A percentile compares a stretch with the other conserved stretches of the same genome.
These are phyloP conservation scores for Phytopythium cucurbitacearum DNA, from an alignment of 352 stramenopile species.

Conservation along the genomic window DNA sequence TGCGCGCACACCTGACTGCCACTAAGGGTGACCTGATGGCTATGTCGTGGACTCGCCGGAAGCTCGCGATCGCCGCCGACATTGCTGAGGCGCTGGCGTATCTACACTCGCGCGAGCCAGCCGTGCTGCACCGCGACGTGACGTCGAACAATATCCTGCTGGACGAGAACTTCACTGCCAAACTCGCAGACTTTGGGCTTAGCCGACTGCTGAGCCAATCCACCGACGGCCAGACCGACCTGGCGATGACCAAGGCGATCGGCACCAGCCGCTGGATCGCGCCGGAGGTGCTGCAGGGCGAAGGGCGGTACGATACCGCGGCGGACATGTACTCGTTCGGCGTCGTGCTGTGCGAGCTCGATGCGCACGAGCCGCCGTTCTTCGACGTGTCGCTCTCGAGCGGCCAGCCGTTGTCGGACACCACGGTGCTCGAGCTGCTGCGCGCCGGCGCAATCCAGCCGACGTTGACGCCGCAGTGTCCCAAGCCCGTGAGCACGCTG, in stretches of 20 bases:
- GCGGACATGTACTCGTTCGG: conserved; percentile 76
- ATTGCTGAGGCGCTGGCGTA: conserved; percentile 62
- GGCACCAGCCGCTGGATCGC: conserved; percentile 53
- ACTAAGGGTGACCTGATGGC: conserved; percentile 25
- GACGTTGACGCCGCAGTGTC: conserved; percentile 43
- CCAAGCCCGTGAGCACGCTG: conserved; percentile 30
- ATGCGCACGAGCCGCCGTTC: conserved; percentile 67
- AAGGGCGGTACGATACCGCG: conserved; percentile 31
- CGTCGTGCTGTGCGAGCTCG: conserved; percentile 62
- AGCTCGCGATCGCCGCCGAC: conserved; percentile 57
- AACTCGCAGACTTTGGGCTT: conserved; percentile 68
- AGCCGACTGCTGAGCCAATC: conserved; percentile 34
- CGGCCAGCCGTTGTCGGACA: conserved; percentile 41
- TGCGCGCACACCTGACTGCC: conserved; percentile 40
- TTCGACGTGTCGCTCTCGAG: conserved; percentile 54
- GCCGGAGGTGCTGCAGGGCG: conserved; percentile 52
- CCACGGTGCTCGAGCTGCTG: conserved; percentile 46
- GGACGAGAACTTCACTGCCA: conserved; percentile 46
- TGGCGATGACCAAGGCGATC: conserved; percentile 22
- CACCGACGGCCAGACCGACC: conserved; percentile 10
- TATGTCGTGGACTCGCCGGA: conserved; percentile 37
- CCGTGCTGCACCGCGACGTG: conserved; percentile 67
- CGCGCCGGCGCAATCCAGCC: conserved; percentile 46
- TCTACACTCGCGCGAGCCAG: conserved; percentile 47
- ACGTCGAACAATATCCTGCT: conserved; percentile 70